A percentile compares a stretch with the other conserved stretches of the same genome.
These are phyloP conservation scores for Pyracantha coccinea DNA, from an alignment of 331 rosid genomes.

Conservation along the genomic window DNA sequence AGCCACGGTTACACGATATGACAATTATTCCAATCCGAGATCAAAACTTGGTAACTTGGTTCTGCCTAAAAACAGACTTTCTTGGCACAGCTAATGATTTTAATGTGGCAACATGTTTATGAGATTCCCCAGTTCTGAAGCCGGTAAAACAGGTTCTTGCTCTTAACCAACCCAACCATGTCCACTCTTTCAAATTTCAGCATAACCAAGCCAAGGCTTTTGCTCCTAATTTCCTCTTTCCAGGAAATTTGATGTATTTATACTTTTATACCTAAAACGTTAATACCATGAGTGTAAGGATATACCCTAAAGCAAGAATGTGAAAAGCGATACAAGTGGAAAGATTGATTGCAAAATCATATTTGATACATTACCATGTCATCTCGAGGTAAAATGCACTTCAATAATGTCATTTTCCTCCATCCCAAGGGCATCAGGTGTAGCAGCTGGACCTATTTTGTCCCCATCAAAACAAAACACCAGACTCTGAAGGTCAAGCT, in stretches of 20 bases:
- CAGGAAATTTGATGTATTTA: neutral
- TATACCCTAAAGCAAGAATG: neutral
- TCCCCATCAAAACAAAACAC: constrained; percentile 84
- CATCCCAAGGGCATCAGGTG: constrained; percentile 72
- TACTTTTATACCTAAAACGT: neutral
- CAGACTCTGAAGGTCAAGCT: constrained; percentile 44
- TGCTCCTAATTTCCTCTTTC: neutral
- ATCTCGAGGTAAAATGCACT: constrained; percentile 49
- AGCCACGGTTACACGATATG: neutral
- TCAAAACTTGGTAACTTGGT: neutral
- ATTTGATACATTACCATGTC: constrained; percentile 30
- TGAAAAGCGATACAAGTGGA: neutral
- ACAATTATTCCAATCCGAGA: neutral
- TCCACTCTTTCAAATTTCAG: neutral
- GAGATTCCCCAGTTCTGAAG: neutral
- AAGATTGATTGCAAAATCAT: neutral
- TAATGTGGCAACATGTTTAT: neutral
- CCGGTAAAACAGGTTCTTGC: neutral
- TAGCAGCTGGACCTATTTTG: constrained; percentile 46
- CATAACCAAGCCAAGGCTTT: neutral
- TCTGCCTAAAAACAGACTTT: neutral
- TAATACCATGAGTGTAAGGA: neutral
- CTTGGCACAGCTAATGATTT: neutral
- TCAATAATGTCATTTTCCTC: constrained; percentile 83
- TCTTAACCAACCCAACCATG: neutral